Base-by-base conservation (phyloP, 192 early-diverging fungal genomes). In the Geranomyces variabilis region DNA sequence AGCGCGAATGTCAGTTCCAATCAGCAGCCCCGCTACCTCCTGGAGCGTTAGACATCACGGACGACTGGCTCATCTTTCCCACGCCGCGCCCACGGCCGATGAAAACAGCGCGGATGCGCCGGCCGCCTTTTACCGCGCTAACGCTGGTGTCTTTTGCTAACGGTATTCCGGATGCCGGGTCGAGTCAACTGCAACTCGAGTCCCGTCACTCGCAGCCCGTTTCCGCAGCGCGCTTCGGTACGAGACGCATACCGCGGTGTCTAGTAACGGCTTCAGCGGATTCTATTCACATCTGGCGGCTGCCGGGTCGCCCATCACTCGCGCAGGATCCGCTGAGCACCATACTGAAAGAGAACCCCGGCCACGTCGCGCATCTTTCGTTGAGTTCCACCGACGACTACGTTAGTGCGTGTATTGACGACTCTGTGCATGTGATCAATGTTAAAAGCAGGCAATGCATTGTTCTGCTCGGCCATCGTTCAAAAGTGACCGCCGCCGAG, bases 191-290 rank as follows among this genome's bases (percentile, higher is more conserved):
- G n/a, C 45, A 22, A 21, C 43, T 47, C 13, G 19, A 41, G 4
- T 41, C 36, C 21, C 15, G 21, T n/a, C 43, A 66, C 43, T 13
- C 22, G 12, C 57, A 51, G 22, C 10, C 66, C n/a, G 61, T 70
- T 29, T 8, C 19, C 14, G 69, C 69, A 24, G 36, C 36, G 24
- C 41, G 69, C 7, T 70, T 70, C 33, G 69, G 69, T 13, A 24
- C 4, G n/a, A 19, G 58, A 47, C 9, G 17, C 36, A 13, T 62
- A n/a, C 70, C 29, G 36, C 21, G 30, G 5, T 14, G 15, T 17
- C 29, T 72, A 13, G 36, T 64, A 2, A 64, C 70, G 1, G 70
- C 61, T 13, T 72, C 70, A 28, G 53, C 17, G 22, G 70, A 72
- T 51, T 12, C 61, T 1, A 0, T 72, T n/a, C 30, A 13, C 44